Conservation (phyloP, 2,329 filamentous ascomycete species). For the Cytospora paraplurivora region DNA sequence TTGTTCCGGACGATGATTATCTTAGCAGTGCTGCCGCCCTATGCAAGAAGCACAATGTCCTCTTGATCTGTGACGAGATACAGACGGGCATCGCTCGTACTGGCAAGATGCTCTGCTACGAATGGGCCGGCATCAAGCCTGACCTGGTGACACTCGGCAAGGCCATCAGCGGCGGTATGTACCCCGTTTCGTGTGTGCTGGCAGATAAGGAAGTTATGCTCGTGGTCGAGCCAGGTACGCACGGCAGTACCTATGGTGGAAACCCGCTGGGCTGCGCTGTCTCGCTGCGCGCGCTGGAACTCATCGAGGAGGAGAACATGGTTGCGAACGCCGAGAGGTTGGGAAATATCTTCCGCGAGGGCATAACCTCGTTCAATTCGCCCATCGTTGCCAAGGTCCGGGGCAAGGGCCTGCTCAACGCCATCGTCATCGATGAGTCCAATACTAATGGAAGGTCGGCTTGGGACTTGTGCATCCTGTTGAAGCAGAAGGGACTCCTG, state of each 20-base stretch:
- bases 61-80: slow-evolving; percentile 97
- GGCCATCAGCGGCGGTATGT: slow-evolving; percentile 97
- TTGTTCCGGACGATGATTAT: slow-evolving; percentile 91
- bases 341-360: slow-evolving; percentile 80
- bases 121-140: slow-evolving; percentile 94
- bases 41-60: slow-evolving; percentile 92
- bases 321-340: slow-evolving; percentile 79
- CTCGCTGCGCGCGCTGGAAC: slow-evolving; percentile 90
- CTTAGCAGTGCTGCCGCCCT: slow-evolving; percentile 76
- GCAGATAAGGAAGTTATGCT: slow-evolving; percentile 91
- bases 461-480: slow-evolving; percentile 94
- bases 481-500: slow-evolving; percentile 93
- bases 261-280: slow-evolving; percentile 96
- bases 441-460: slow-evolving; percentile 83
- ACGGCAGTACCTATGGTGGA: slow-evolving; percentile 97
- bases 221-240: slow-evolving; percentile 92
- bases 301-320: slow-evolving; percentile 89
- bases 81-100: slow-evolving; percentile 97
- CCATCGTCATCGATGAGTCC: slow-evolving; percentile 90
- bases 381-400: slow-evolving; percentile 81
- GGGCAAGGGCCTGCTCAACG: slow-evolving; percentile 93
- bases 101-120: slow-evolving; percentile 87
- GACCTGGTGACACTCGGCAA: slow-evolving; percentile 95
- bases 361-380: slow-evolving; percentile 72
- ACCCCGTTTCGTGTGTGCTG: slow-evolving; percentile 86